A percentile compares a stretch with the other conserved stretches of the same genome.
These are phyloP conservation scores for Colletotrichum simmondsii DNA, from an alignment of 2,329 filamentous ascomycete species.

Conservation along the genomic window DNA sequence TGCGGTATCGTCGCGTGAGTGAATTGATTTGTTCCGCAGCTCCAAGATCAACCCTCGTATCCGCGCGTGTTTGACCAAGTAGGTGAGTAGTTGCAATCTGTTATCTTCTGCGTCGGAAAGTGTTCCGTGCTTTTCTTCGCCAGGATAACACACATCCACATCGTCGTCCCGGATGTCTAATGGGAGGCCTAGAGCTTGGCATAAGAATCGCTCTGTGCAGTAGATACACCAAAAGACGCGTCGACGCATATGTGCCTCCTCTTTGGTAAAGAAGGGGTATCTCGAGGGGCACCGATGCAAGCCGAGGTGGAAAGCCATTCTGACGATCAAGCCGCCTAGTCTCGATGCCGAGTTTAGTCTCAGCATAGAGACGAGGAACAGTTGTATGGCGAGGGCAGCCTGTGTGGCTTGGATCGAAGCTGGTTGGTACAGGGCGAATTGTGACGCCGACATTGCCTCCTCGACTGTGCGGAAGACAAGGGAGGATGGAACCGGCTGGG, in stretches of 20 bases:
- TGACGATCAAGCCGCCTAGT: constrained; percentile 63
- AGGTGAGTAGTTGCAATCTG: constrained; percentile 49
- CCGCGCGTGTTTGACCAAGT: constrained; percentile 58
- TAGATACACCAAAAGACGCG: constrained; percentile 69
- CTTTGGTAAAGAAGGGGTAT: constrained; percentile 58
- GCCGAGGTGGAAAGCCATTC: constrained; percentile 66
- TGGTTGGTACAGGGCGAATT: constrained; percentile 56
- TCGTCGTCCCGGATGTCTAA: constrained; percentile 67
- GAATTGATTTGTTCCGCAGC: constrained; percentile 62
- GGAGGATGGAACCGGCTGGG: constrained; percentile 48
- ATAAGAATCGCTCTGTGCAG: constrained; percentile 64
- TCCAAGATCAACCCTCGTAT: constrained; percentile 63
- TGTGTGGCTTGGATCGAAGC: constrained; percentile 60
- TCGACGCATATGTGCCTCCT: constrained; percentile 59
- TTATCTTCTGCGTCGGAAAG: constrained; percentile 35
- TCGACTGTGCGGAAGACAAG: constrained; percentile 61
- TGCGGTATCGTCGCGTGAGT: constrained; percentile 53
- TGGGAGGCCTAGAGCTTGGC: constrained; percentile 66
- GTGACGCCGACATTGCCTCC: constrained; percentile 60
- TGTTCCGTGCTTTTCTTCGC: constrained; percentile 55
- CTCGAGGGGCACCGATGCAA: constrained; percentile 68
- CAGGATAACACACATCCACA: constrained; percentile 66
- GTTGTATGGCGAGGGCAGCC: constrained; percentile 62
- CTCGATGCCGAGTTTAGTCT: constrained; percentile 67
- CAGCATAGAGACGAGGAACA: constrained; percentile 66